Conservation (phyloP, 768 basidiomycete genomes). For the Tulasnella sp. region DNA sequence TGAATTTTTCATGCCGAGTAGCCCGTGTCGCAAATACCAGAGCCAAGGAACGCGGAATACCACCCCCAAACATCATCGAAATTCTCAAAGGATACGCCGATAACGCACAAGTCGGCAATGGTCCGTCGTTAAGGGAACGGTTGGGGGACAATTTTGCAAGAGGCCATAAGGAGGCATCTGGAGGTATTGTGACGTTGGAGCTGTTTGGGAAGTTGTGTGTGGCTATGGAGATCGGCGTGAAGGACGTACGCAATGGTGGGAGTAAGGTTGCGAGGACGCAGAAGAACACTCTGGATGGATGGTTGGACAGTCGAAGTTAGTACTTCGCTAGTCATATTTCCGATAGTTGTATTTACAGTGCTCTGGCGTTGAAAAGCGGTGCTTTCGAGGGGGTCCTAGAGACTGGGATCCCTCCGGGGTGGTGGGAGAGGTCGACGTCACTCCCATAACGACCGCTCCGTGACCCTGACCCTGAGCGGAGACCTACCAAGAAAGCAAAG, state of each 20-base stretch:
- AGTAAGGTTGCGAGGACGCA: neutral
- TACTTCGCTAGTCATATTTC: too few species aligned
- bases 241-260: neutral
- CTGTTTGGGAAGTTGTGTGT: constrained; percentile 17
- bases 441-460: too few species aligned
- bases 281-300: constrained; percentile 8
- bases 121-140: constrained; percentile 25
- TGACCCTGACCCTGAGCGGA: too few species aligned
- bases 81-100: constrained; percentile 31
- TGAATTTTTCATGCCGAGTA: constrained; percentile 35
- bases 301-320: too few species aligned
- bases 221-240: constrained; percentile 22
- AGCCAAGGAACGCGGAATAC: constrained; percentile 15
- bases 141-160: constrained; percentile 37
- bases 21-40: constrained; percentile 28
- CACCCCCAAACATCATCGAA: constrained; percentile 29
- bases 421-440: too few species aligned
- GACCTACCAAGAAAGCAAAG: too few species aligned
- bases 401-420: too few species aligned
- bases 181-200: constrained; percentile 34
- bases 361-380: too few species aligned
- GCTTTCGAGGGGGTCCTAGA: too few species aligned
- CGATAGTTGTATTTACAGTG: too few species aligned
- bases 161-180: constrained; percentile 40
- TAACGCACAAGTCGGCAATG: neutral